Base-by-base conservation (phyloP, 1,284 basidiomycete genomes). In the Coriolopsis trogii region DNA sequence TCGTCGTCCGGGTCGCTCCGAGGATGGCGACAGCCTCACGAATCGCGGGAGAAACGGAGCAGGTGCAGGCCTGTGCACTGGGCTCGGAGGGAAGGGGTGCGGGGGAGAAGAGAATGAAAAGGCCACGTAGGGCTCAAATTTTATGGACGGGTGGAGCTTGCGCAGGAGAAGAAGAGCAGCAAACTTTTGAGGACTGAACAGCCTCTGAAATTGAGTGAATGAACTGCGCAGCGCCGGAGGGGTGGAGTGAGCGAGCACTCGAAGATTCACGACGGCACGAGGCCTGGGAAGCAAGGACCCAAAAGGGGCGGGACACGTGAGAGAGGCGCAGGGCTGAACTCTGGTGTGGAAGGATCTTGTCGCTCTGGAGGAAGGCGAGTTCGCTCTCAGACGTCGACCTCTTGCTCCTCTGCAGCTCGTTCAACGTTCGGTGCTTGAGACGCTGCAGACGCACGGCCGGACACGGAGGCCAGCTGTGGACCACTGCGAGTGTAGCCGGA, bases 281-380 rank as follows among this genome's bases (percentile, higher is more conserved):
- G 12, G 42, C 40, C 30, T 56, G 55, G 41, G 55, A 56, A 50
- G 44, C 41, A 46, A 30, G 13, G 18, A 40, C n/a, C 55, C 47
- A 40, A 39, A 52, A 34, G 26, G 12, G 30, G 47, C 26, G 0
- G 41, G 12, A 10, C 55, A 57, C 55, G 55, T 56, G 55, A 47
- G 40, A 18, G 24, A 26, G 28, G 23, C 26, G 18, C 25, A 13
- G 24, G 12, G 31, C 41, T 29, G 41, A 31, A 41, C 39, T 12
- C 3, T 6, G 21, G 9, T 26, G 15, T 30, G 28, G 23, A 28
- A 42, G 41, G 15, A 38, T 5, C 13, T 38, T 33, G n/a, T n/a
- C n/a, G n/a, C n/a, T n/a, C n/a, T n/a, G n/a, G n/a, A n/a, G n/a
- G n/a, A n/a, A n/a, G n/a, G n/a, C n/a, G n/a, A n/a, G n/a, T n/a